These are phyloP conservation scores for Penicillium verhagenii DNA, from an alignment of 495 filamentous ascomycete genomes.

Conservation along the genomic window DNA sequence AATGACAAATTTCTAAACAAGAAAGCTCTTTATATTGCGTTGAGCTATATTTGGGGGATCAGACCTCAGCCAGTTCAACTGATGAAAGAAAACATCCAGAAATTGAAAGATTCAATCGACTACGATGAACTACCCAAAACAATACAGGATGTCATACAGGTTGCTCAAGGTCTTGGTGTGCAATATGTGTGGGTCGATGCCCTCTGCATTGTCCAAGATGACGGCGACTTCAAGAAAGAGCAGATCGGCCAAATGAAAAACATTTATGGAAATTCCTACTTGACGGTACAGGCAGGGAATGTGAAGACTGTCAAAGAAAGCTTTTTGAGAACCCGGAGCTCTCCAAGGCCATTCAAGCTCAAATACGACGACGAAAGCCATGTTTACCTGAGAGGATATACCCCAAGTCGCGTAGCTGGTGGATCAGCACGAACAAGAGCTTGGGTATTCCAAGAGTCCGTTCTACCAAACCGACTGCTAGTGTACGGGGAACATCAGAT, in stretches of 20 bases:
- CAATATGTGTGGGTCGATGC: not conserved
- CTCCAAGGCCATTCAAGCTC: not conserved
- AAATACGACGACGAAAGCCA: not conserved
- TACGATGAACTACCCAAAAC: not conserved
- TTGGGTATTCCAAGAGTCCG: not conserved
- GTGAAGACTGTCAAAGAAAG: not conserved
- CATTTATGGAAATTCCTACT: not conserved
- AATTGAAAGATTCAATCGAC: not conserved
- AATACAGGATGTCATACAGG: conserved; percentile 4
- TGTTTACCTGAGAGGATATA: not conserved
- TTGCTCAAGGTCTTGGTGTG: conserved; percentile 4
- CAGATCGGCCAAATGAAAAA: not conserved
- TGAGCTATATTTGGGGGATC: not conserved
- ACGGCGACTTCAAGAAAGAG: not conserved
- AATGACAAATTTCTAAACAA: not conserved
- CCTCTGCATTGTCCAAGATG: not conserved
- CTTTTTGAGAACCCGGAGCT: not conserved
- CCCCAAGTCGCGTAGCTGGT: not conserved
- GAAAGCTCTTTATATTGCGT: not conserved
- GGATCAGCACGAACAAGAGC: not conserved
- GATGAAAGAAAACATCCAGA: not conserved
- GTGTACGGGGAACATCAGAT: not conserved
- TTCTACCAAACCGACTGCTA: not conserved
- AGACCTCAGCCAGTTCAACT: not conserved
- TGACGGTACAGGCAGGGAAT: not conserved